Conservation (phyloP, 2,329 filamentous ascomycete species). For the Exophiala sideris region DNA sequence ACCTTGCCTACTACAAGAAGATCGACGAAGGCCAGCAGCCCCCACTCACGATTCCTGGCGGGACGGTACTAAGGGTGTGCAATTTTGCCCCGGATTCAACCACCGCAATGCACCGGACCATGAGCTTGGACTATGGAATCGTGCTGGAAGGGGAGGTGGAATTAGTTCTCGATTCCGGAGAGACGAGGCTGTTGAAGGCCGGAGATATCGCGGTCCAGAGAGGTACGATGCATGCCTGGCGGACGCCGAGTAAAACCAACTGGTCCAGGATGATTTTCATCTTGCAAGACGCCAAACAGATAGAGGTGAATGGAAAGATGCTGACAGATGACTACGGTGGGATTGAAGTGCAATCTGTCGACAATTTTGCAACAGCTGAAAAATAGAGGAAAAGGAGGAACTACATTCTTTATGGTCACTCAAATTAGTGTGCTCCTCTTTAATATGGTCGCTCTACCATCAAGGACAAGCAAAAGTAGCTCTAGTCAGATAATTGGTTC, state of each 20-base stretch:
- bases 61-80: constrained; percentile 30
- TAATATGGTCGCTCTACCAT: too few species aligned
- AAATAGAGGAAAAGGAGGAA: too few species aligned
- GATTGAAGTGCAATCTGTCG: not conserved
- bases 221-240: constrained; percentile 40
- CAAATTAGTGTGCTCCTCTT: too few species aligned
- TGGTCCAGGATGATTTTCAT: constrained; percentile 21
- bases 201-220: constrained; percentile 56
- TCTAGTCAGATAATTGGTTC: too few species aligned
- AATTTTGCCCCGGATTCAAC: constrained; percentile 44
- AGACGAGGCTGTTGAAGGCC: constrained; percentile 41
- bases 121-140: constrained; percentile 53
- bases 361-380: too few species aligned
- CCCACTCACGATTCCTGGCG: constrained; percentile 9
- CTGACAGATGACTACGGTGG: constrained; percentile 13
- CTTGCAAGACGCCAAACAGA: constrained; percentile 10
- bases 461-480: too few species aligned
- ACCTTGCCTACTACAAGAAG: constrained; percentile 9
- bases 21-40: constrained; percentile 11
- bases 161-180: constrained; percentile 50
- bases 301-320: constrained; percentile 1
- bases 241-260: constrained; percentile 31
- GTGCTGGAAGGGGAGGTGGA: constrained; percentile 53
- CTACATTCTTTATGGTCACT: too few species aligned
- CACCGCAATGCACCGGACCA: constrained; percentile 52